Evolutionary conservation across 1,284 basidiomycete species (phyloP), one percentile per base, ranked within the genome.

Genomic region (Microbotryum lychnidis-dioicae): DNA sequence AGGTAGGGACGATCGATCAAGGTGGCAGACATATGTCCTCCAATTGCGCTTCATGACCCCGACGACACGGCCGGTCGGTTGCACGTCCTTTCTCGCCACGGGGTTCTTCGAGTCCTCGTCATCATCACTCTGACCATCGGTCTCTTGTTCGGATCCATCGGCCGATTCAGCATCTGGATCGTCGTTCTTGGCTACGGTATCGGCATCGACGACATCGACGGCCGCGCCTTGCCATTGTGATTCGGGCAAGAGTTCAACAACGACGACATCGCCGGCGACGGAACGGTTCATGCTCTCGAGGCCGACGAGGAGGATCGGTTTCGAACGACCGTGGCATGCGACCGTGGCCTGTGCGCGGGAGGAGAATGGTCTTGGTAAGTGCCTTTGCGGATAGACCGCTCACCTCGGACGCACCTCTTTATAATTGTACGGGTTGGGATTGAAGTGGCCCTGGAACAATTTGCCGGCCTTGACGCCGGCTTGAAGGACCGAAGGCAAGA

Each of bases 31-130:
- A 73, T 93, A 96, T 2, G 68, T 73, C 2, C 93, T 79, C 94
- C 94, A 98, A 72, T 96, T 96, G 21, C 96, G 84, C 76, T 94
- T 94, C 68, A 93, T 84, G 60, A 98, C 80, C 18, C 94, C 94
- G 16, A 97, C 89, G 3, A 98, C 82, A 18, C 85, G 83, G 10
- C 94, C 94, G 0, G 94, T 98, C 0, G 94, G 94, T 71, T 92
- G 89, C 27, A 76, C 47, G 74, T 74, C 66, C 75, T 77, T 56
- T 73, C 74, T 66, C 44, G 45, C n/a, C 8, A 49, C 55, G 18
- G 47, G 49, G 4, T 33, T 62, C 20, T 27, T 42, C 37, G 31
- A 31, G 31, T 31, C 8, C 31, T 31, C 37, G 37, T 42, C 71
- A 2, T 42, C 37, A 12, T 78, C 77, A 61, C 79, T 80, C 37